phyloP scores from a whole-genome alignment of 306 rosid genomes.

The Inga laurina region DNA sequence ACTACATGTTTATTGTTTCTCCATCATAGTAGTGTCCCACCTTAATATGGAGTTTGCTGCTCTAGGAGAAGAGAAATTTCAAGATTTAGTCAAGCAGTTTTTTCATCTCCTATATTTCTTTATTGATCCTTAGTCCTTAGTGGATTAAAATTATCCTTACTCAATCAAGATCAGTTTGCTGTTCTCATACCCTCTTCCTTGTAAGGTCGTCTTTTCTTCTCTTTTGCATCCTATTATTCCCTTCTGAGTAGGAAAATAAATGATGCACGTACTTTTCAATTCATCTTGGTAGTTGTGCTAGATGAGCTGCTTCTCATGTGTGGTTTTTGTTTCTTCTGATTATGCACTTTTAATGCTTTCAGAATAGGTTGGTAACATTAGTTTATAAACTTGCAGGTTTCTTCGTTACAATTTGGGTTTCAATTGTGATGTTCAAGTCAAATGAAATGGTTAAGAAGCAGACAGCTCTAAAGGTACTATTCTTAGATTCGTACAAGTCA shows the following conservation, averaged over 20 bases:
- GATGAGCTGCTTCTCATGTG: conserved; percentile 15
- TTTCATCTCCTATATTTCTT: conserved; percentile 3
- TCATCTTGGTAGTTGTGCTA: background rate
- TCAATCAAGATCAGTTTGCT: conserved; percentile 18
- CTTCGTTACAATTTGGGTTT: conserved; percentile 76
- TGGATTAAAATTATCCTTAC: background rate
- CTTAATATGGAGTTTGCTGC: conserved; percentile 24
- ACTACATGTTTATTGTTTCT: conserved; percentile 5
- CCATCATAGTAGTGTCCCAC: background rate
- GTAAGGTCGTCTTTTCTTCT: conserved; percentile 15
- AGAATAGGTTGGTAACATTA: conserved; percentile 15
- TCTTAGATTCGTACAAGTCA: conserved; percentile 15
- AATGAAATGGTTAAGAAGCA: conserved; percentile 86
- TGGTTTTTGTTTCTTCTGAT: conserved; percentile 24
- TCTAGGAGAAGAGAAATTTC: background rate
- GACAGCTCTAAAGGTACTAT: conserved; percentile 84
- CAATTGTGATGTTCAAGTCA: conserved; percentile 88
- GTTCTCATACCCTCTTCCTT: conserved; percentile 9
- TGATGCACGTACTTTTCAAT: conserved; percentile 1
- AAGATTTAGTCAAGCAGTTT: conserved; percentile 1
- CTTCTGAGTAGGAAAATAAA: conserved; percentile 19
- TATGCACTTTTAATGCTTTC: conserved; percentile 17
- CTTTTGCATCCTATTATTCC: background rate
- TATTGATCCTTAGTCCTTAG: conserved; percentile 16
- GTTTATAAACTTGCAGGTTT: conserved; percentile 66